Evolutionary conservation across 768 basidiomycete genomes (phyloP), one percentile per base, ranked within the genome.

Genomic region (Cytidiella melzeri): DNA sequence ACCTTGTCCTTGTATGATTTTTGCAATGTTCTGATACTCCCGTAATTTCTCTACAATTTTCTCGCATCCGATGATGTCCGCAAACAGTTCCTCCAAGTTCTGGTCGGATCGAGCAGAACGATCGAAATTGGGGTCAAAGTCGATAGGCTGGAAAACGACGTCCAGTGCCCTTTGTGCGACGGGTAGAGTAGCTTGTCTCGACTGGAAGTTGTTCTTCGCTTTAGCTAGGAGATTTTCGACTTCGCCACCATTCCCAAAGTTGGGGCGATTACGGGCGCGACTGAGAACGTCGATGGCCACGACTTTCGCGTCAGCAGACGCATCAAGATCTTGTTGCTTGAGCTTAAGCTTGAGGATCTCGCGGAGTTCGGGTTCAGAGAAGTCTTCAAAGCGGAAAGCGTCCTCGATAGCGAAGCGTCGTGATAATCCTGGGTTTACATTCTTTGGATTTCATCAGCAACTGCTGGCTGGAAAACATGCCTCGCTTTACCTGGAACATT

Each of bases 381-480:
- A 87, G 60, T 87, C 81, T 25, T 82, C 76, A 52, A 85, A 86
- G n/a, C 67, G 63, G 69, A 85, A 86, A 0, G 84, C 79, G 40
- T 83, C 71, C 47, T 85, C 84, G 24, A 85, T 80, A 10, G 74
- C 73, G 59, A 87, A 87, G 0, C 84, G 80, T 21, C 84, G 75
- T 2, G 76, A 64, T 7, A 86, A 64, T 12, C 84, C 84, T 0
- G 82, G 79, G 56, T 86, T 87, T 25, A 84, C 83, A 43, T 85
- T 80, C 84, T 86, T 38, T 7, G 15, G n/a, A 18, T 28, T 30
- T 11, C 26, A 9, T 28, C 4, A 13, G 43, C 11, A 47, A 44
- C 48, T 20, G 50, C 19, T 7, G 38, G 7, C 13, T 15, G 21
- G 20, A 21, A 40, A 13, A 20, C 19, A 19, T 2, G 25, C 11